Percentiles rank a stretch among this genome's conserved stretches.
These are phyloP conservation scores for Pseudocercospora macadamiae DNA, from an alignment of 2,329 filamentous ascomycete genomes.

Conservation along the genomic window DNA sequence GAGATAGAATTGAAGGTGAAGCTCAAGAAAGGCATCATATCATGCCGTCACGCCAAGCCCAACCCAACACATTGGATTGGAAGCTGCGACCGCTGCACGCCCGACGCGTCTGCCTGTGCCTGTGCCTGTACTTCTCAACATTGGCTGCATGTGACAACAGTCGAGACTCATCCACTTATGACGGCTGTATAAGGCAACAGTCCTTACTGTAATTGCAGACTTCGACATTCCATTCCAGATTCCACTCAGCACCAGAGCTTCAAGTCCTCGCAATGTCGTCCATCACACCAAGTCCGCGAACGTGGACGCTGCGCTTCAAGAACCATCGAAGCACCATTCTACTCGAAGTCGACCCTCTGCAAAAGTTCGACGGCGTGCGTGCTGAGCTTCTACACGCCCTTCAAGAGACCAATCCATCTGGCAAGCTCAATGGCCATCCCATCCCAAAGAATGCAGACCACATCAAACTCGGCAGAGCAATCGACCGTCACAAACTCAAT, in stretches of 20 bases:
- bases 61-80: neutral
- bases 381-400: conserved; percentile 46
- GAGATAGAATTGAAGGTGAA: no score
- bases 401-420: conserved; percentile 42
- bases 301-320: conserved; percentile 52
- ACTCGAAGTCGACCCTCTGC: conserved; percentile 49
- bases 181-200: neutral
- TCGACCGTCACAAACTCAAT: conserved; percentile 44
- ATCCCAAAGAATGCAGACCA: conserved; percentile 45
- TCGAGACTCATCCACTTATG: neutral
- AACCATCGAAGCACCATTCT: conserved; percentile 50
- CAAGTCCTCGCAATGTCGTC: conserved; percentile 12
- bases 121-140: no score
- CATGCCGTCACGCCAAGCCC: neutral
- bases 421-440: conserved; percentile 38
- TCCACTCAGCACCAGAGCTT: neutral
- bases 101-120: neutral
- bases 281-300: conserved; percentile 34
- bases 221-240: neutral
- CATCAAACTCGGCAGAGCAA: conserved; percentile 46
- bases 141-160: neutral
- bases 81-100: no score
- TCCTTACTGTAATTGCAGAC: neutral
- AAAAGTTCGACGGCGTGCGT: conserved; percentile 46
- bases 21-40: no score